A percentile compares a stretch with the other conserved stretches of the same genome.
Evolutionary conservation across 202 grass and related monocot genomes (phyloP).

Genomic region (Zoysia matrella): DNA sequence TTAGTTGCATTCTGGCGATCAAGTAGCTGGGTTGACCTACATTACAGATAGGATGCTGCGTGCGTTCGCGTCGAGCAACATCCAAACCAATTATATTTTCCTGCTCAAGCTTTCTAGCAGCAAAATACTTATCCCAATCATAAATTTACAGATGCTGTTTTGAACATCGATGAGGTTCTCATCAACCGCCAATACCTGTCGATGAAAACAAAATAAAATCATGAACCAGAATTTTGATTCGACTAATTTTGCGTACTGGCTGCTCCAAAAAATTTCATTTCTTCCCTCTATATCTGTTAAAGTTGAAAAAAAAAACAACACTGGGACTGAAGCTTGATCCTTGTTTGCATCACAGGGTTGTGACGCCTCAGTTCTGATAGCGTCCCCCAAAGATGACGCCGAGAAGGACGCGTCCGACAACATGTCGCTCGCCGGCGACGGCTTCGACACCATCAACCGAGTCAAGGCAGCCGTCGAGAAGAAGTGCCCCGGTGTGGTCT

Average conservation of each 20-base stretch:
- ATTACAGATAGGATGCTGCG: too few relatives aligned
- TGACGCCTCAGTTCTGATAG: conserved; percentile 62
- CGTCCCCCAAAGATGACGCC: conserved; percentile 62
- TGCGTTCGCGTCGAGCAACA: conserved; percentile 4
- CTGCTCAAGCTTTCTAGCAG: too few relatives aligned
- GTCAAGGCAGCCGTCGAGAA: conserved; percentile 73
- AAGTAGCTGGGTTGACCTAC: conserved; percentile 3
- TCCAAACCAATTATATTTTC: too few relatives aligned
- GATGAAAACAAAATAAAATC: too few relatives aligned
- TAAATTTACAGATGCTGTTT: too few relatives aligned
- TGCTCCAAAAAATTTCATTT: background rate
- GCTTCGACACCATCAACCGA: conserved; percentile 76
- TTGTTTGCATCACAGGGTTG: conserved; percentile 49
- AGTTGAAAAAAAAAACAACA: background rate
- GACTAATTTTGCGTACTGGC: too few relatives aligned
- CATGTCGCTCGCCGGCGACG: conserved; percentile 78
- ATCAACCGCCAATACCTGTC: too few relatives aligned
- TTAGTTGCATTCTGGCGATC: conserved; percentile 28
- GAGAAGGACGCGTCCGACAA: conserved; percentile 77
- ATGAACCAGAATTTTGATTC: too few relatives aligned
- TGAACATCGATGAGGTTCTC: too few relatives aligned
- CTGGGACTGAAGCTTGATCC: too few relatives aligned
- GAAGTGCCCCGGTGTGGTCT: conserved; percentile 70
- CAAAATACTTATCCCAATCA: too few relatives aligned
- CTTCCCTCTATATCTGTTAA: background rate